These are phyloP conservation scores for Solanum etuberosum DNA, from an alignment of 257 asterid species.

Conservation along the genomic window DNA sequence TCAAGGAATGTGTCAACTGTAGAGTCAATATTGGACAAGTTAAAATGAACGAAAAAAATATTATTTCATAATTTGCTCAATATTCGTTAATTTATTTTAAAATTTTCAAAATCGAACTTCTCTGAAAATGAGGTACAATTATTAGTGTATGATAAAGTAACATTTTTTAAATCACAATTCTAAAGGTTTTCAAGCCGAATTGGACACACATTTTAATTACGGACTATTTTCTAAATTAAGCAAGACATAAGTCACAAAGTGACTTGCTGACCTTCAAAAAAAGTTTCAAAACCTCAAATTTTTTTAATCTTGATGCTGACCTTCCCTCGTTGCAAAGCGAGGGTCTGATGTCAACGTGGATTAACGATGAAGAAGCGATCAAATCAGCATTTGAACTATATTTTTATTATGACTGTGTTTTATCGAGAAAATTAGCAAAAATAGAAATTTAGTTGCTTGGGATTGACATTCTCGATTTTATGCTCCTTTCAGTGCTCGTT, in stretches of 20 bases:
- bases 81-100: not conserved
- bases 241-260: not conserved
- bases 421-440: not conserved
- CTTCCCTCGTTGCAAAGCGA: not conserved
- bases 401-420: too few relatives aligned
- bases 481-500: not conserved
- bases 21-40: not conserved
- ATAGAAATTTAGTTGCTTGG: not conserved
- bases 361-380: not conserved
- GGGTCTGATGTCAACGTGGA: not conserved
- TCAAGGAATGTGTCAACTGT: not conserved
- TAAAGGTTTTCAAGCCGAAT: not conserved
- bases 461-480: not conserved
- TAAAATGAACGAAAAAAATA: not conserved
- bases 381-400: not conserved
- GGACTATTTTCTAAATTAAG: not conserved
- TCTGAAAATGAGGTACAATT: not conserved
- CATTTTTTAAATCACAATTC: not conserved
- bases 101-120: not conserved
- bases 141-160: not conserved
- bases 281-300: not conserved
- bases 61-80: not conserved
- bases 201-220: not conserved
- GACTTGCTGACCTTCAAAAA: not conserved
- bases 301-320: not conserved